These are phyloP conservation scores for Musa balbisiana DNA, from an alignment of 202 grass and related monocot genomes.

Conservation along the genomic window DNA sequence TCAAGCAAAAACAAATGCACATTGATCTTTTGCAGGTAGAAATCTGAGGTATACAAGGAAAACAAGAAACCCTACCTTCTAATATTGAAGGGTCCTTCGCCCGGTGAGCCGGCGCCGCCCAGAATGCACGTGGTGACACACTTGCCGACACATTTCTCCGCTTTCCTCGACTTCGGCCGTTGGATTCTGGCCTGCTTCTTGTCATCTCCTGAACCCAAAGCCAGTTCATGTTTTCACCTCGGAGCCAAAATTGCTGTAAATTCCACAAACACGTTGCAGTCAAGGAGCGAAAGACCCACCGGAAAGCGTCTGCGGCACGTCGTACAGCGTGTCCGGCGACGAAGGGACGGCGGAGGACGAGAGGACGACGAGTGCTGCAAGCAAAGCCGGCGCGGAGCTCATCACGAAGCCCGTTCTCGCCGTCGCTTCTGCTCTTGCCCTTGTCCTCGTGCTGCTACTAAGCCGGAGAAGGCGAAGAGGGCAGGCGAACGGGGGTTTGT, in stretches of 20 bases:
- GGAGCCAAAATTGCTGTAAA: no score
- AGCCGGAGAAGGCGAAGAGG: not conserved
- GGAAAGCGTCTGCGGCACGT: conserved; percentile 12
- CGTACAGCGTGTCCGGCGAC: not conserved
- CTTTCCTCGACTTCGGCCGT: conserved; percentile 52
- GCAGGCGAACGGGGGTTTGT: not conserved
- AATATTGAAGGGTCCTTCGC: conserved; percentile 76
- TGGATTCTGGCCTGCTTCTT: conserved; percentile 37
- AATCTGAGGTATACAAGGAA: not conserved
- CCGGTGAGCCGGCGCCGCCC: conserved; percentile 77
- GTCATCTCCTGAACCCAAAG: conserved; percentile 33
- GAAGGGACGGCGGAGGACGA: not conserved
- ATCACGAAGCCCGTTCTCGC: not conserved
- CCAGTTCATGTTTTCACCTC: no score
- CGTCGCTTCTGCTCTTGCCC: not conserved
- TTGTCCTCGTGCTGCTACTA: not conserved
- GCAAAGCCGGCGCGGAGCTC: not conserved
- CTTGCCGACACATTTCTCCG: conserved; percentile 64
- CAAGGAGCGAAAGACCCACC: not conserved
- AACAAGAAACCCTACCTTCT: conserved; percentile 35
- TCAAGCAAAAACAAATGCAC: not conserved
- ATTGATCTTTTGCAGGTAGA: no score
- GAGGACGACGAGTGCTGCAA: not conserved
- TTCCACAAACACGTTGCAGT: not conserved
- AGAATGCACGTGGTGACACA: conserved; percentile 91